phyloP scores from a whole-genome alignment of 2,329 filamentous ascomycete genomes.

The Fusarium virguliforme region DNA sequence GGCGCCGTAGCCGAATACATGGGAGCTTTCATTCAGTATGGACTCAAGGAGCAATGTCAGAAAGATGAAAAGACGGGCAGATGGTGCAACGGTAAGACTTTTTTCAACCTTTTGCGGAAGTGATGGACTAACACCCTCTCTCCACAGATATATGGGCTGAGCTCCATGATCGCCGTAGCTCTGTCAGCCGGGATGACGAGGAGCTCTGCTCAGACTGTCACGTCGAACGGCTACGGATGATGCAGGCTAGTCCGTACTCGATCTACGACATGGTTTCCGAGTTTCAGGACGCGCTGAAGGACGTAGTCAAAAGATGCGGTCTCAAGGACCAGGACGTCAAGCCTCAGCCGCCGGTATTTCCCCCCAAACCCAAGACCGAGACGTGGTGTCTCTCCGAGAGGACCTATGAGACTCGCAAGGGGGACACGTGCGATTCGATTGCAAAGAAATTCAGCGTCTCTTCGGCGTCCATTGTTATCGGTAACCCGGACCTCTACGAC shows the following conservation, averaged over 20 bases:
- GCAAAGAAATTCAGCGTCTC: too few species aligned
- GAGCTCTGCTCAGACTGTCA: conserved; percentile 35
- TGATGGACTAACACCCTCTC: not conserved
- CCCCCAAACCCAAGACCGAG: too few species aligned
- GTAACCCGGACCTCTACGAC: too few species aligned
- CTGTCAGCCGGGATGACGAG: conserved; percentile 23
- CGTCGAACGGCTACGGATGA: conserved; percentile 34
- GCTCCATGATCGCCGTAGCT: not conserved
- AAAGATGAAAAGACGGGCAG: conserved; percentile 27
- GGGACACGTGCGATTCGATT: too few species aligned
- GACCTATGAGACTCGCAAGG: too few species aligned
- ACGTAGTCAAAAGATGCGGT: too few species aligned
- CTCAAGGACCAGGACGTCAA: too few species aligned
- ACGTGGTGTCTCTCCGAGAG: too few species aligned
- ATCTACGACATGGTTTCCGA: too few species aligned
- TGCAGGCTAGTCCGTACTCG: conserved; percentile 27
- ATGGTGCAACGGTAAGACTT: conserved; percentile 37
- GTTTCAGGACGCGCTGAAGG: too few species aligned
- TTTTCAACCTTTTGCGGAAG: not conserved
- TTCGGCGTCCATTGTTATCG: too few species aligned
- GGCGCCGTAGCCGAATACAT: conserved; percentile 11
- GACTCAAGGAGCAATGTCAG: conserved; percentile 34
- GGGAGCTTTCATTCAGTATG: conserved; percentile 21
- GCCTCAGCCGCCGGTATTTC: too few species aligned
- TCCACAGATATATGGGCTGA: conserved; percentile 11